Conservation (phyloP, 2,329 filamentous ascomycete species). For the Alternaria sp. region DNA sequence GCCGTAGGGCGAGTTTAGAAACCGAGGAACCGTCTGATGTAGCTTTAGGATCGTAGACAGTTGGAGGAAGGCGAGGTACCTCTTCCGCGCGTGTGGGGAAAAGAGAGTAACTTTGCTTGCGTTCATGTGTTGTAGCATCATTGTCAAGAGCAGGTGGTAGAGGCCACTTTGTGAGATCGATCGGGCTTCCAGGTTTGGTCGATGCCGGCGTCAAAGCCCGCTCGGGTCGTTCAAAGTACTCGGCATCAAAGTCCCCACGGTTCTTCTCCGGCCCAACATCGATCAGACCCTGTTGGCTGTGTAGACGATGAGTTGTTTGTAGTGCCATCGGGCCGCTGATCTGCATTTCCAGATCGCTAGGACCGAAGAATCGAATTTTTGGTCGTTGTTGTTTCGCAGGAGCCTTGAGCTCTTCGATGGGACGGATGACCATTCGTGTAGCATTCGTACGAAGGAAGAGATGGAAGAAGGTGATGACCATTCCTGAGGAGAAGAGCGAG, state of each 20-base stretch:
- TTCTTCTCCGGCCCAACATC: constrained; percentile 51
- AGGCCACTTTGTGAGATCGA: constrained; percentile 50
- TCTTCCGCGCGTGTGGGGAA: constrained; percentile 53
- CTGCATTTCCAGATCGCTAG: constrained; percentile 53
- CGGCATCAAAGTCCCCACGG: constrained; percentile 44
- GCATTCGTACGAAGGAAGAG: constrained; percentile 73
- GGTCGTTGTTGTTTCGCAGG: constrained; percentile 57
- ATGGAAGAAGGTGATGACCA: constrained; percentile 72
- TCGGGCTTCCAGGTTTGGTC: constrained; percentile 32
- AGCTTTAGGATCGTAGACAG: constrained; percentile 47
- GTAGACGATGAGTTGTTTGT: constrained; percentile 43
- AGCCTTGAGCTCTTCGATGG: constrained; percentile 56
- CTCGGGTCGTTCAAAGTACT: constrained; percentile 46
- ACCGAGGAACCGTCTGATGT: constrained; percentile 27
- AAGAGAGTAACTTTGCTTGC: constrained; percentile 49
- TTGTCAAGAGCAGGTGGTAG: constrained; percentile 43
- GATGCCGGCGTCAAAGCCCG: constrained; percentile 44
- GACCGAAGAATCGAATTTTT: constrained; percentile 59
- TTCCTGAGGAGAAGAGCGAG: constrained; percentile 71
- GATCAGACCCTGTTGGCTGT: constrained; percentile 48
- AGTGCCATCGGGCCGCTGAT: constrained; percentile 51
- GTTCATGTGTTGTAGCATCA: constrained; percentile 30
- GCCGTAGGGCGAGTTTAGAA: constrained; percentile 44
- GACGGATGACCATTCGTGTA: constrained; percentile 64
- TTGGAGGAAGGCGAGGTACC: constrained; percentile 50